A percentile compares a stretch with the other conserved stretches of the same genome.
These are phyloP conservation scores for Tulasnella sp. DNA, from an alignment of 768 basidiomycete genomes.

Conservation along the genomic window DNA sequence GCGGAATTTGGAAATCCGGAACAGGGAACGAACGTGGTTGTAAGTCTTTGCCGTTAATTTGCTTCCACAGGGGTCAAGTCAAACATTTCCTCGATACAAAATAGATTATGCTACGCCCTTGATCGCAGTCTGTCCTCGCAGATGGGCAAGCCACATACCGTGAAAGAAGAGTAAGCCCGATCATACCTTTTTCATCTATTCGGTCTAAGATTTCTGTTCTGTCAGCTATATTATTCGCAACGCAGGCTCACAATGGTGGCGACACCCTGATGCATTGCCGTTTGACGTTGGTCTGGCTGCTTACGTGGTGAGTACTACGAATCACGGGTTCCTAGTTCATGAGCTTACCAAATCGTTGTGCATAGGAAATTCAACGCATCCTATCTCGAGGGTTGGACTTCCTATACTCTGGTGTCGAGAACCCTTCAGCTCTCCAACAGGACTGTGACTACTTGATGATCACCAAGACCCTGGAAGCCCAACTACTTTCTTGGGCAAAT, in stretches of 20 bases:
- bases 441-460: slow-evolving; percentile 77
- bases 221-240: slow-evolving; percentile 76
- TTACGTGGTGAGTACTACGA: slow-evolving; percentile 48
- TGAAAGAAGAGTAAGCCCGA: slow-evolving; percentile 76
- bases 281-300: slow-evolving; percentile 58
- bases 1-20: slow-evolving; percentile 75
- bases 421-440: slow-evolving; percentile 68
- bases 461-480: slow-evolving; percentile 73
- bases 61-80: not conserved
- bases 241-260: slow-evolving; percentile 60
- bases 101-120: slow-evolving; percentile 53
- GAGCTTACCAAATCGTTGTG: slow-evolving; percentile 12
- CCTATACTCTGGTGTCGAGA: slow-evolving; percentile 68
- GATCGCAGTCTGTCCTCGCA: slow-evolving; percentile 87
- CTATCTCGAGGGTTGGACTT: slow-evolving; percentile 81
- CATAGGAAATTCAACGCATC: slow-evolving; percentile 78
- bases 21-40: slow-evolving; percentile 91
- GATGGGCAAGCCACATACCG: slow-evolving; percentile 90
- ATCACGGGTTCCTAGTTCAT: not conserved
- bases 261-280: slow-evolving; percentile 46
- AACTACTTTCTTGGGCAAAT: slow-evolving; percentile 48
- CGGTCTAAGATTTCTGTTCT: not conserved
- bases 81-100: not conserved
- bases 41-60: slow-evolving; percentile 24
- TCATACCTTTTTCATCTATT: not conserved